Percentiles rank a stretch among this genome's conserved stretches.
phyloP scores from a whole-genome alignment of 2,329 filamentous ascomycete genomes.

The Aulographum hederae region DNA sequence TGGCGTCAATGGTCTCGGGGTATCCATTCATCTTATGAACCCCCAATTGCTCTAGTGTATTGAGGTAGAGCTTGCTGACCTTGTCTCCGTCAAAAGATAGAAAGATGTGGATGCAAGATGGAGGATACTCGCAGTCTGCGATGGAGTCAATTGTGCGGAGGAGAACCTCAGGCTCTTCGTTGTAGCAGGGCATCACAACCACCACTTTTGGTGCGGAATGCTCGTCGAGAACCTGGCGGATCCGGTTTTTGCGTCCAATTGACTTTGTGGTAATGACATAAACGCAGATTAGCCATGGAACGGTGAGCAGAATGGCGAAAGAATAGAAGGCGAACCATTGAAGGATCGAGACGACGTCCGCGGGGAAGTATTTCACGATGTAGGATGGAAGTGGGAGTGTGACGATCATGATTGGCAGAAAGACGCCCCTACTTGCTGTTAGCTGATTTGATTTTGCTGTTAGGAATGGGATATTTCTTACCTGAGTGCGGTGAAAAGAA shows the following conservation, averaged over 20 bases:
- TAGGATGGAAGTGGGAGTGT: slow-evolving; percentile 66
- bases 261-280: slow-evolving; percentile 81
- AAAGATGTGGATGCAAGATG: slow-evolving; percentile 84
- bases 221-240: slow-evolving; percentile 73
- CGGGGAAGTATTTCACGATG: slow-evolving; percentile 56
- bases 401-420: slow-evolving; percentile 85
- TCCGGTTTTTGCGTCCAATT: slow-evolving; percentile 61
- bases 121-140: slow-evolving; percentile 83
- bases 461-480: slow-evolving; percentile 21
- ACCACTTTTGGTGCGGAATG: slow-evolving; percentile 80
- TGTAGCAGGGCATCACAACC: slow-evolving; percentile 93
- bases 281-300: slow-evolving; percentile 86
- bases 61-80: slow-evolving; percentile 76
- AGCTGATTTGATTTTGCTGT: slow-evolving; percentile 5
- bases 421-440: slow-evolving; percentile 44
- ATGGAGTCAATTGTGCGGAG: slow-evolving; percentile 80
- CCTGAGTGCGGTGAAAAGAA: slow-evolving; percentile 60
- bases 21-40: slow-evolving; percentile 64
- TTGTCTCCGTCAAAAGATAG: slow-evolving; percentile 85
- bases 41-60: slow-evolving; percentile 68
- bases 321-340: slow-evolving; percentile 96
- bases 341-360: slow-evolving; percentile 46
- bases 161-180: slow-evolving; percentile 70
- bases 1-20: slow-evolving; percentile 78
- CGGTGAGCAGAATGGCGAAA: slow-evolving; percentile 65